Evolutionary conservation across 225 moss, liverwort and hornwort species (phyloP), one percentile per base, ranked within the genome.

Genomic region (Lunularia cruciata): DNA sequence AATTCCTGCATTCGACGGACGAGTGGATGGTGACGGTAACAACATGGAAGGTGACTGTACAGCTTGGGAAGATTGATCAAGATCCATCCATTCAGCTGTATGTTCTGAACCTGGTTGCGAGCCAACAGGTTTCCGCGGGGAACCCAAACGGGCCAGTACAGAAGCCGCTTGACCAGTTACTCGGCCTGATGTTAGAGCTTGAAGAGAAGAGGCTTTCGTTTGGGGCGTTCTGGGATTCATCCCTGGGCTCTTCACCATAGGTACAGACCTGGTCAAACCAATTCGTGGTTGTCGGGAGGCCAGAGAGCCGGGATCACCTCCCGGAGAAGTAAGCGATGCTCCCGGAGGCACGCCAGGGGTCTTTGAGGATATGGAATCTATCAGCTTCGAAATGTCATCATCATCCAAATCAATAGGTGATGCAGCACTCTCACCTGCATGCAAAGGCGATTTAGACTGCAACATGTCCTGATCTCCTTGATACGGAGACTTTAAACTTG

Each of bases 371-470:
- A 98, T 93, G 33, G 92, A 90, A 34, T 98, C 96, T 35, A 98
- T 98, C 28, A 98, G 60, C 69, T 96, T 92, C 47, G 87, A 78
- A 61, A 96, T 76, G 63, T 87, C 79, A 68, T 92, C 92, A 56
- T 93, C 84, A 53, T 98, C 96, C 64, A 98, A 75, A 81, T 98
- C 89, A 58, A 89, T 98, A 33, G 98, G 98, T 71, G 98, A 98
- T 33, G 93, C 87, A 23, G 91, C 93, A 75, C 86, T 98, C 76
- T 98, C 93, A 43, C 93, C 98, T 67, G 84, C 81, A 67, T 85
- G 85, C 82, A 91, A 79, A 68, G 93, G 89, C 27, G 93, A 89
- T 79, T 86, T 91, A 38, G 89, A 77, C 69, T 85, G 86, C 54
- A 86, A 51, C 67, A 91, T 45, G 58, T 91, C 91, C 74, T 86